Base-by-base conservation (phyloP, 805 yeast genomes). In the Yarrowia sp. region DNA sequence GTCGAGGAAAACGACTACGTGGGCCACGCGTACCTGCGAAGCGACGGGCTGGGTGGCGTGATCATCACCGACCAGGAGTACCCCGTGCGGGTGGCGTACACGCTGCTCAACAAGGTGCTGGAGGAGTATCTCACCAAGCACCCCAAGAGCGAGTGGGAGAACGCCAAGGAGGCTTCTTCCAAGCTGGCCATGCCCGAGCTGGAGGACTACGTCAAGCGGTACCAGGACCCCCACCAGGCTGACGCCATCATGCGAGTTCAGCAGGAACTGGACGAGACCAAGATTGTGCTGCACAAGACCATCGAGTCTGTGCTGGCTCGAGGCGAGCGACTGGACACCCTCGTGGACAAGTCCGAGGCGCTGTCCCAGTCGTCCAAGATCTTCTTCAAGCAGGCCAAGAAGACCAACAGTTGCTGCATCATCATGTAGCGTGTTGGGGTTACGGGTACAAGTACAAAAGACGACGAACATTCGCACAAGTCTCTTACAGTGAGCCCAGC, bases 321-420 rank as follows among this genome's bases (percentile, higher is more conserved):
- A 78, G 99, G 99, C 64, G 99, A 95, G 79, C 92, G 92, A 75
- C 85, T 95, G 74, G 99, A 95, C 76, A 84, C 95, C 49, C 83
- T 95, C 73, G 98, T 95, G 49, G 97, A 94, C 76, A 95, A 95
- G 81, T 90, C 97, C 44, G 98, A 93, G 78, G 96, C 97, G 0
- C 83, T 95, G 75, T 89, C 95, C 42, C 84, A 91, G 19, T 86
- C 93, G 67, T 90, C 97, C 24, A 87, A 94, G 76, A 92, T 92
- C 90, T 95, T 95, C 77, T 95, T 94, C 82, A 93, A 92, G 76
- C 97, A 94, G 79, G 98, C 99, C 40, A 92, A 95, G 83, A 94
- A 93, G 77, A 88, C 94, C 13, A 92, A 92, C 78, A 90, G 96
- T 9, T 92, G 97, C 80, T 92, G 97, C 81, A 81, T 88, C 24